Base-by-base conservation (phyloP, 306 rosid species). In the Senna siamea region DNA sequence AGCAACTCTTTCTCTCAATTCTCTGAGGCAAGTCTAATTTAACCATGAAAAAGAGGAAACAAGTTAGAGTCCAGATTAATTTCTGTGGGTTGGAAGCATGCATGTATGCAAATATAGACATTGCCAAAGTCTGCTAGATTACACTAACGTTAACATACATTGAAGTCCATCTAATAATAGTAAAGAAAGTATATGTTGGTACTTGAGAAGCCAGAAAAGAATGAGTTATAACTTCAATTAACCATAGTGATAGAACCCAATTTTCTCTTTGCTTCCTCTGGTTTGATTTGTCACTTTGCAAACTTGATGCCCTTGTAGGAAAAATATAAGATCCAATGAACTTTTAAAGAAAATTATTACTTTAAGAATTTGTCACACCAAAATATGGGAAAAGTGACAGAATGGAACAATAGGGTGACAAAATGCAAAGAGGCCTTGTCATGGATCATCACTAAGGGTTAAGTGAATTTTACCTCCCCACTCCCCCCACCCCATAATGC, bases 1-100 rank as follows among this genome's bases (percentile, higher is more conserved):
- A 54, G 96, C 95, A 79, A 92, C 97, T 82, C 92, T 92, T 78
- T 89, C 97, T 84, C 99, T 85, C 74, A 94, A 73, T 76, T 94
- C 99, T 80, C 90, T 78, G 14, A 91, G 86, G 72, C 93, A 74
- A 71, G 84, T 75, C 99, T 94, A 78, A 56, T 74, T 41, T 59
- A 69, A 73, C 41, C 28, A 8, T 1, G 46, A 10, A 20, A 46
- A 22, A 11, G 51, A 0, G 22, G 34, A 22, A 10, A 28, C 5
- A 6, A 51, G 50, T 46, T 37, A 11, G 48, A 60, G 14, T 13
- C n/a, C 23, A 8, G 23, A 50, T 23, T 6, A 43, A 4, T 53
- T 62, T 61, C 11, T 54, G 32, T 20, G 18, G 51, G 70, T 19
- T n/a, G 18, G 46, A 61, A 51, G 58, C 38, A 52, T 57, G 62